Conservation (phyloP, 306 rosid species). For the Adenanthera pavonina region DNA sequence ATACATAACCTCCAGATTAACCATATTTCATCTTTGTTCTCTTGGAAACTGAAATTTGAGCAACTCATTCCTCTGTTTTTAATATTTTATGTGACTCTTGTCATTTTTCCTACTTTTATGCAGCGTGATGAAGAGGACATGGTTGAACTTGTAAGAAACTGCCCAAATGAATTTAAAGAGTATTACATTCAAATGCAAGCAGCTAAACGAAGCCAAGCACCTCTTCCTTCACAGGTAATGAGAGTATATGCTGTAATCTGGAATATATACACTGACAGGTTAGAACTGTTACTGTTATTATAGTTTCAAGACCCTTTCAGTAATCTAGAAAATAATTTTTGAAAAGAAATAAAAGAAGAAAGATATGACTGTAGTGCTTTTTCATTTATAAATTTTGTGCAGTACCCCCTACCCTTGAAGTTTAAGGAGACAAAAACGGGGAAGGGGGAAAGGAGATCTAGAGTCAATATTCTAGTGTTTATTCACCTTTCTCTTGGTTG, state of each 20-base stretch:
- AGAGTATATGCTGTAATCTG: slow-evolving; percentile 6
- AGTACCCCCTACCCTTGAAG: too few species aligned
- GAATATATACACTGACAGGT: slow-evolving; percentile 23
- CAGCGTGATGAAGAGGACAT: slow-evolving; percentile 96
- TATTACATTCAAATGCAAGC: slow-evolving; percentile 98
- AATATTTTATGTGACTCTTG: slow-evolving; percentile 21
- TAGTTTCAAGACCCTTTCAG: slow-evolving; percentile 21
- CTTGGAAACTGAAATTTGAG: slow-evolving; percentile 36
- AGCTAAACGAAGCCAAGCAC: slow-evolving; percentile 91
- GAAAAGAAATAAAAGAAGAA: background rate
- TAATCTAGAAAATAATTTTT: background rate
- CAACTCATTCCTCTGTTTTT: slow-evolving; percentile 29
- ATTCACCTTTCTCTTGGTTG: too few species aligned
- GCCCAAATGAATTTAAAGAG: slow-evolving; percentile 85
- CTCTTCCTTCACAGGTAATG: slow-evolving; percentile 89
- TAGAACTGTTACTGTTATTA: background rate
- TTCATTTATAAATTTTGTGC: too few species aligned
- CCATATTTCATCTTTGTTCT: slow-evolving; percentile 25
- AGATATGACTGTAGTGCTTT: background rate
- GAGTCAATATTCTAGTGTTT: background rate
- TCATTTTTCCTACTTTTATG: slow-evolving; percentile 32
- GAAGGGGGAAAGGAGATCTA: background rate
- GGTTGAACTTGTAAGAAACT: slow-evolving; percentile 76
- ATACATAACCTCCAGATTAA: background rate
- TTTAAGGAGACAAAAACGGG: background rate